Evolutionary conservation across 1,284 basidiomycete species (phyloP).

Genomic region (Caloboletus inedulis): DNA sequence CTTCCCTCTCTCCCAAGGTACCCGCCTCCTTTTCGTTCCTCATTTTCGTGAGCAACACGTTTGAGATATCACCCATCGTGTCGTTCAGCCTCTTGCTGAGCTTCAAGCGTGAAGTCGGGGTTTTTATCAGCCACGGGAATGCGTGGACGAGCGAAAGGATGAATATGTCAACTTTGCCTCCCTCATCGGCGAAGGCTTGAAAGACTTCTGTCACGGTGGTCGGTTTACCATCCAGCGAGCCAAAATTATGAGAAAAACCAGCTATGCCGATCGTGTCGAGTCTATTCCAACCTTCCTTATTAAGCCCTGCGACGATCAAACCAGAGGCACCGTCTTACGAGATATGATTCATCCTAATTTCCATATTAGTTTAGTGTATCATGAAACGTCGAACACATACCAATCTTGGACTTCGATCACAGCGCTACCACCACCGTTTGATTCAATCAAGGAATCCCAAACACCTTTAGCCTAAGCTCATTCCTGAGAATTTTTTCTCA

Average conservation of each 20-base stretch:
- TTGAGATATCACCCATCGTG: constrained; percentile 46
- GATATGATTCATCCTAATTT: constrained; percentile 48
- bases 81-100: constrained; percentile 37
- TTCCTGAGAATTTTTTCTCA: not conserved
- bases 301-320: not conserved
- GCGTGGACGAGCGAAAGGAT: constrained; percentile 41
- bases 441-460: constrained; percentile 51
- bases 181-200: constrained; percentile 36
- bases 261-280: constrained; percentile 60
- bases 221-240: constrained; percentile 46
- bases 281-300: constrained; percentile 35
- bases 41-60: constrained; percentile 43
- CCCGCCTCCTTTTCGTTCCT: constrained; percentile 40
- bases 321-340: constrained; percentile 38
- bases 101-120: constrained; percentile 42
- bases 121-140: constrained; percentile 42
- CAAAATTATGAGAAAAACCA: constrained; percentile 60
- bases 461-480: constrained; percentile 34
- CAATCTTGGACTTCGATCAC: constrained; percentile 51
- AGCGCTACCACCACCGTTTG: constrained; percentile 21
- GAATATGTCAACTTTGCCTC: constrained; percentile 26
- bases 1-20: constrained; percentile 31
- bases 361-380: constrained; percentile 10
- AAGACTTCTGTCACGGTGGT: constrained; percentile 47
- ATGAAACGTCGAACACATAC: constrained; percentile 7